Evolutionary conservation across 257 asterid genomes (phyloP).

Genomic region (Petunia axillaris): DNA sequence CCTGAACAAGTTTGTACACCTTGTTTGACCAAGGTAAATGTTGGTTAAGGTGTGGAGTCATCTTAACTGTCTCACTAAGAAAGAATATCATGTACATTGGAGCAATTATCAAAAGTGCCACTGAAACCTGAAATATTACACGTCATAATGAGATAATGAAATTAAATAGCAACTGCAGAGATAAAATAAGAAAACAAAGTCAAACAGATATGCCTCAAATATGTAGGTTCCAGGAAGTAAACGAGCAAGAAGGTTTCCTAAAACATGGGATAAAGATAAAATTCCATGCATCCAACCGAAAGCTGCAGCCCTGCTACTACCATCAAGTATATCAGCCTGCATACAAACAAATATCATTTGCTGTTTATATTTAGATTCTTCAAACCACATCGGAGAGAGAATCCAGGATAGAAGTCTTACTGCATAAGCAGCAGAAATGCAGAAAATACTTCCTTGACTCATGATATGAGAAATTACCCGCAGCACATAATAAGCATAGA

Average conservation of each 20-base stretch:
- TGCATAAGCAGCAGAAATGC: conserved; percentile 81
- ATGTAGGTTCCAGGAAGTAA: conserved; percentile 72
- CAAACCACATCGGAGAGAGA: neutral
- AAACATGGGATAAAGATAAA: conserved; percentile 79
- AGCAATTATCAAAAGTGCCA: conserved; percentile 59
- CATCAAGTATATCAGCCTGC: conserved; percentile 82
- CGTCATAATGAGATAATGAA: conserved; percentile 4
- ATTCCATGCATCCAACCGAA: conserved; percentile 87
- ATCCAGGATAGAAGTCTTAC: conserved; percentile 49
- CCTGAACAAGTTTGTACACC: conserved; percentile 51
- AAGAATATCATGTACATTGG: conserved; percentile 68
- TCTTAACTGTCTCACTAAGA: conserved; percentile 65
- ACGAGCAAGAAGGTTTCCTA: conserved; percentile 76
- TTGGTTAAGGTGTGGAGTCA: conserved; percentile 40
- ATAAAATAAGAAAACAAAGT: neutral
- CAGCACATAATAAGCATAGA: conserved; percentile 68
- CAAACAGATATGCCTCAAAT: conserved; percentile 55
- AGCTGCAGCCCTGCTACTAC: conserved; percentile 63
- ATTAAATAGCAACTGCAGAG: conserved; percentile 4
- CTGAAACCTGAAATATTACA: conserved; percentile 64
- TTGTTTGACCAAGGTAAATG: conserved; percentile 46
- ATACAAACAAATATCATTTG: neutral
- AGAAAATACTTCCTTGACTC: conserved; percentile 91
- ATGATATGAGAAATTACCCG: conserved; percentile 67
- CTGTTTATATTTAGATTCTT: neutral